phyloP scores from a whole-genome alignment of 169 alveolate species.

The Eimeria zaria region DNA sequence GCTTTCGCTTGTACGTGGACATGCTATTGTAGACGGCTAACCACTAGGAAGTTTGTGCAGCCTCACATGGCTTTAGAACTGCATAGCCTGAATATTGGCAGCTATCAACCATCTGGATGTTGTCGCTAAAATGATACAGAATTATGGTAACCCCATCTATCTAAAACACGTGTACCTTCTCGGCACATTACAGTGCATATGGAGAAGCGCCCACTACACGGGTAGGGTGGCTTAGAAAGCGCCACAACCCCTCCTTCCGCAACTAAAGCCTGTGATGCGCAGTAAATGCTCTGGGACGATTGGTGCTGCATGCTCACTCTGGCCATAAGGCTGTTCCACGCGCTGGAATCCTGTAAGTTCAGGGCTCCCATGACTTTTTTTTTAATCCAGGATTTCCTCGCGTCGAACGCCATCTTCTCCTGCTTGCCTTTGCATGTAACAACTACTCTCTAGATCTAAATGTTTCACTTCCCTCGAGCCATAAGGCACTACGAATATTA shows the following conservation, averaged over 20 bases:
- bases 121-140: background rate
- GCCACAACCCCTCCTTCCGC: background rate
- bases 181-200: background rate
- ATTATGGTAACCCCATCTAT: background rate
- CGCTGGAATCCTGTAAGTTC: slow-evolving; percentile 9
- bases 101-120: background rate
- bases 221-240: background rate
- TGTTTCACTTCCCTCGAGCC: background rate
- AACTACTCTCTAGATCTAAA: background rate
- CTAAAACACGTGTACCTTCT: background rate
- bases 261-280: background rate
- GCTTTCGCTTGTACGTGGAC: background rate
- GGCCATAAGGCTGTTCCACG: slow-evolving; percentile 73
- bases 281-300: background rate
- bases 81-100: background rate
- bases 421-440: background rate
- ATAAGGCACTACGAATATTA: background rate
- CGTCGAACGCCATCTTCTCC: slow-evolving; percentile 79
- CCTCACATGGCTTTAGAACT: background rate
- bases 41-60: background rate
- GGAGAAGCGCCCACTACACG: background rate
- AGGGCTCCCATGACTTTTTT: slow-evolving; percentile 73
- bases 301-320: slow-evolving; percentile 25
- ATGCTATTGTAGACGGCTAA: background rate
- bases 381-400: slow-evolving; percentile 76